phyloP scores from a whole-genome alignment of 192 early-diverging fungal genomes.

The Coemansia sp. region DNA sequence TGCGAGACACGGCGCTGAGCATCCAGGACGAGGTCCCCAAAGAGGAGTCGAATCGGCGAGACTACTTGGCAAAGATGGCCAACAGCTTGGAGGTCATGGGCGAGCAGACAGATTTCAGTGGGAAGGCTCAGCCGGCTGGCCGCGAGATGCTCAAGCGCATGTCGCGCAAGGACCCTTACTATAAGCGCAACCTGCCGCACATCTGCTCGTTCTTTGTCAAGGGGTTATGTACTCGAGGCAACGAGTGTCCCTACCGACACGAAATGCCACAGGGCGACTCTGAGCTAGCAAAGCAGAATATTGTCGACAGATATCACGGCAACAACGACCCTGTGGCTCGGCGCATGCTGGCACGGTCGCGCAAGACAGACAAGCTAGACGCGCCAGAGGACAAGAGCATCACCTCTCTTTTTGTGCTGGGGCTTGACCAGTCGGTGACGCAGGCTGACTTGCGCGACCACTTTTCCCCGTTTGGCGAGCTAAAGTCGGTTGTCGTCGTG shows the following conservation, averaged over 20 bases:
- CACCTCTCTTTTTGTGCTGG: conserved; percentile 86
- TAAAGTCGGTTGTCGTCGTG: conserved; percentile 84
- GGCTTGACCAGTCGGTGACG: conserved; percentile 71
- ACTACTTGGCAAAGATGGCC: conserved; percentile 83
- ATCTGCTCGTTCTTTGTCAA: conserved; percentile 97
- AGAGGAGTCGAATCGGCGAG: conserved; percentile 88
- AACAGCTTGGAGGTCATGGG: conserved; percentile 22
- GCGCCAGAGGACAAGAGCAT: conserved; percentile 83
- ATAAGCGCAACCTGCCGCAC: conserved; percentile 87
- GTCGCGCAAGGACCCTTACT: conserved; percentile 87
- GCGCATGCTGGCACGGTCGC: conserved; percentile 73
- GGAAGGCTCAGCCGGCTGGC: conserved; percentile 53
- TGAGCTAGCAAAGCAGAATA: conserved; percentile 89
- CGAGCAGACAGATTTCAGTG: conserved; percentile 34
- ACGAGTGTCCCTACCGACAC: conserved; percentile 95
- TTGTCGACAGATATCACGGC: conserved; percentile 94
- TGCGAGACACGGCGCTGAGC: conserved; percentile 85
- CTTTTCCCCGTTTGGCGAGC: conserved; percentile 87
- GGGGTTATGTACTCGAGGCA: conserved; percentile 93
- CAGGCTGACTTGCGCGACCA: conserved; percentile 70
- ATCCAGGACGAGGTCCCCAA: conserved; percentile 77
- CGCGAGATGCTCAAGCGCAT: conserved; percentile 74
- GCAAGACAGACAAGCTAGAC: conserved; percentile 43
- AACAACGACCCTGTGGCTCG: conserved; percentile 93
- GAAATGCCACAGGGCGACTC: conserved; percentile 82